Base-by-base conservation (phyloP, 2,329 filamentous ascomycete species). In the Polytolypa hystricis region DNA sequence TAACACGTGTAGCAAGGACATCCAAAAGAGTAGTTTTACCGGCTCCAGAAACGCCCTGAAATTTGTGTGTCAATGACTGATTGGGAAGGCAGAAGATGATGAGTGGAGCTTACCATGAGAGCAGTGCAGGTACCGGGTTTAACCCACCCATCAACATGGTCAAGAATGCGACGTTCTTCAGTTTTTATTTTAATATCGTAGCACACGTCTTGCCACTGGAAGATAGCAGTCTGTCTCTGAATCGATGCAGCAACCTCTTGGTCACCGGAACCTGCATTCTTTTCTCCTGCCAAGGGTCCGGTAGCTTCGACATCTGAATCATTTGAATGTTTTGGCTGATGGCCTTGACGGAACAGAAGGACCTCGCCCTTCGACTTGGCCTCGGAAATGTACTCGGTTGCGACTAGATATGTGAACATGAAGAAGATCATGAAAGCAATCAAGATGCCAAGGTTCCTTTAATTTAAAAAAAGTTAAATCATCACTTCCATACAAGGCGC, bases 1-100 rank as follows among this genome's bases (percentile, higher is more conserved):
- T 85, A 6, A 81, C 81, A 55, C 87, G 80, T 41, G 81, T 83
- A 30, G 87, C 87, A 45, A 95, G 69, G 25, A 83, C 83, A 60
- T 94, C 84, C 23, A 95, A 65, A 16, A 94, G 71, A 1, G 86
- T 94, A 0, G 87, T 94, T 61, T 94, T 95, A 40, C 87, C 87
- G 12, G 87, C 87, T 47, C 87, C 86, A 19, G 81, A 86, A 6
- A 87, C 84, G 64, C 85, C 71, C 62, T 65, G 36, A n/a, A 12
- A 18, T 47, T 33, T 2, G 35, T 39, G 40, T 58, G 50, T 17
- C 14, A 33, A 16, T 21, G 3, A 11, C 1, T 16, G 8, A 29
- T 23, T 67, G 4, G n/a, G 18, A 15, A n/a, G n/a, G n/a, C 21
- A 25, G n/a, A 25, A 25, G 7, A 7, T 7, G 21, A 25, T 7